Conservation (phyloP, 208 protist genomes). For the Crithidia acanthocephali region DNA sequence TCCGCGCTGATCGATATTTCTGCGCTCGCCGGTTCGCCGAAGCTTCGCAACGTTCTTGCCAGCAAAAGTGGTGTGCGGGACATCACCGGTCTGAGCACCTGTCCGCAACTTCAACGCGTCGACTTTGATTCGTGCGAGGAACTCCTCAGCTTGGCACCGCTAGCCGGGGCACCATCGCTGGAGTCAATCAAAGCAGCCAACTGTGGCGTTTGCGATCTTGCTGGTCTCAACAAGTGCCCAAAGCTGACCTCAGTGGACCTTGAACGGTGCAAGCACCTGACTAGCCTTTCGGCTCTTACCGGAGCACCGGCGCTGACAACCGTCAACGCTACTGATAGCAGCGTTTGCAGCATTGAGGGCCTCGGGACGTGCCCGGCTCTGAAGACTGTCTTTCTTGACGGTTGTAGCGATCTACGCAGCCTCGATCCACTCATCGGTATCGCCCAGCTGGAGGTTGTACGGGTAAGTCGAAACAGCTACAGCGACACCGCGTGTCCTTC, state of each 20-base stretch:
- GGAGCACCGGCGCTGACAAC: conserved; percentile 15
- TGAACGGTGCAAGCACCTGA: conserved; percentile 2
- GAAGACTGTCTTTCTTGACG: conserved; percentile 5
- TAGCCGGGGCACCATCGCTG: conserved; percentile 11
- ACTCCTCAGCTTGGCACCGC: conserved; percentile 1
- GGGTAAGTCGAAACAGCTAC: background rate
- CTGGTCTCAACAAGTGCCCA: conserved; percentile 1
- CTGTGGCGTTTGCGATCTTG: conserved; percentile 1
- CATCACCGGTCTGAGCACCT: background rate
- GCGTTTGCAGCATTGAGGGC: conserved; percentile 8
- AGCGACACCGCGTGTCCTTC: conserved; percentile 4
- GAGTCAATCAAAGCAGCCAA: background rate
- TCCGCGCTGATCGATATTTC: background rate
- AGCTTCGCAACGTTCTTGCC: conserved; percentile 8
- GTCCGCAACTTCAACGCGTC: background rate
- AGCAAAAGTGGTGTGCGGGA: conserved; percentile 10
- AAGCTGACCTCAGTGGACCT: conserved; percentile 12
- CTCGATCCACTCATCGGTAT: background rate
- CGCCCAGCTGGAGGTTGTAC: conserved; percentile 4
- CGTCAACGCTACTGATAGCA: conserved; percentile 3
- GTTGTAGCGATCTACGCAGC: conserved; percentile 2
- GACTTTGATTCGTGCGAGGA: conserved; percentile 1
- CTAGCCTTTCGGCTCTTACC: background rate
- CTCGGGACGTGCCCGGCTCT: conserved; percentile 14
- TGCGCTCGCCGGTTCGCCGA: background rate